Percentiles rank a stretch among this genome's conserved stretches.
These are phyloP conservation scores for Penicillium sp. DNA, from an alignment of 2,329 filamentous ascomycete species.

Conservation along the genomic window DNA sequence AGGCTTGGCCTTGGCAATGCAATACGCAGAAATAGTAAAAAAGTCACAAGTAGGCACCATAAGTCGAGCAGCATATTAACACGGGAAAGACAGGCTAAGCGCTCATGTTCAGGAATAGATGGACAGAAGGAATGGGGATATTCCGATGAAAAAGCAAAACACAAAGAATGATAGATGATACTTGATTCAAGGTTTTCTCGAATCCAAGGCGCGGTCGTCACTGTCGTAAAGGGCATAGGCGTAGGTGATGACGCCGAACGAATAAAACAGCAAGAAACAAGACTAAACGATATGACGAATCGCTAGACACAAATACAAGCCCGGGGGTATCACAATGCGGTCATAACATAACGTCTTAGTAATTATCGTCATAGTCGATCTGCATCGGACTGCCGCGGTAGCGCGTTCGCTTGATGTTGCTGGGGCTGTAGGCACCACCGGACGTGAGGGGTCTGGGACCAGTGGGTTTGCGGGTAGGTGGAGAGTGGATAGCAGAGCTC, in stretches of 20 bases:
- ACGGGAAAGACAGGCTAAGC: not conserved
- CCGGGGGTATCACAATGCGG: conserved; percentile 25
- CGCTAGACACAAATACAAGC: conserved; percentile 21
- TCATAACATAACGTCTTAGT: conserved; percentile 21
- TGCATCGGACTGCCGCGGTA: conserved; percentile 46
- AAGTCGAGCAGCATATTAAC: conserved; percentile 4
- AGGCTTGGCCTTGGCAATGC: not conserved
- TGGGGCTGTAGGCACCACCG: conserved; percentile 37
- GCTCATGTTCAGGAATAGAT: not conserved
- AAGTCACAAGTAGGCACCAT: not conserved
- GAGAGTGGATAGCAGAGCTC: conserved; percentile 36
- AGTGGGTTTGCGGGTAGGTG: conserved; percentile 48
- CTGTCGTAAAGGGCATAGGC: conserved; percentile 14
- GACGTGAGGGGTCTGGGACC: conserved; percentile 50
- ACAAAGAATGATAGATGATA: not conserved
- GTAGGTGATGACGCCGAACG: conserved; percentile 1
- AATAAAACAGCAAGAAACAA: conserved; percentile 1
- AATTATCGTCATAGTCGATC: conserved; percentile 42
- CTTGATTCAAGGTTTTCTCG: not conserved
- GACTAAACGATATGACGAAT: conserved; percentile 1
- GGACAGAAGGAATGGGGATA: conserved; percentile 4
- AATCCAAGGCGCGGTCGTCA: conserved; percentile 10
- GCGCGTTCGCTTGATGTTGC: conserved; percentile 38
- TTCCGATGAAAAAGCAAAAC: not conserved
- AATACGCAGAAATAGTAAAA: not conserved